Evolutionary conservation across 2,329 filamentous ascomycete species (phyloP).

Genomic region (Pezicula rhizophila): DNA sequence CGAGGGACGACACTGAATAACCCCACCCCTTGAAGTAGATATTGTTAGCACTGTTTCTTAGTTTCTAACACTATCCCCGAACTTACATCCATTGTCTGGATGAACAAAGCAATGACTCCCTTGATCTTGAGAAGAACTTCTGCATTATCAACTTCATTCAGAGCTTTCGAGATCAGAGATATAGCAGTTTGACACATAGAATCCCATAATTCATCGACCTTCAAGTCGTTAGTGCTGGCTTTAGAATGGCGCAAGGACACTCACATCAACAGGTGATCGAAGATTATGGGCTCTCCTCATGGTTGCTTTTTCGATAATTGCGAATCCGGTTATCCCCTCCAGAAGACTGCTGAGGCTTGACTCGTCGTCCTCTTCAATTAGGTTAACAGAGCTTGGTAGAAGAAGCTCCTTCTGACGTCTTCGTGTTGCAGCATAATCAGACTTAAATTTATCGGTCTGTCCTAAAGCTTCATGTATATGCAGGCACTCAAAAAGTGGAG

Average conservation of each 20-base stretch:
- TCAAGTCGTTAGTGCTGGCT: conserved; percentile 5
- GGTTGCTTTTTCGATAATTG: conserved; percentile 91
- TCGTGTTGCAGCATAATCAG: conserved; percentile 87
- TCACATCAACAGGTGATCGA: conserved; percentile 73
- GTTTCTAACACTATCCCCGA: neutral
- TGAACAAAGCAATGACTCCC: conserved; percentile 85
- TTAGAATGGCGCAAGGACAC: conserved; percentile 20
- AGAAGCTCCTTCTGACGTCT: conserved; percentile 88
- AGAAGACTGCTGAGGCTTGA: conserved; percentile 81
- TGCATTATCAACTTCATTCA: conserved; percentile 77
- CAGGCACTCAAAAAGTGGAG: conserved; percentile 85
- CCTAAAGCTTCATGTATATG: conserved; percentile 95
- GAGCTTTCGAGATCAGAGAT: conserved; percentile 69
- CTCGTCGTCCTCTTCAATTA: conserved; percentile 80
- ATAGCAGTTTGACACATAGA: conserved; percentile 92
- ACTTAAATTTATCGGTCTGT: conserved; percentile 83
- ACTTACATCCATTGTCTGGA: conserved; percentile 91
- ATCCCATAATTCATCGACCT: conserved; percentile 98
- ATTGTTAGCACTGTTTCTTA: conserved; percentile 4
- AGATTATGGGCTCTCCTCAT: conserved; percentile 82
- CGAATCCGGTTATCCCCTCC: conserved; percentile 92
- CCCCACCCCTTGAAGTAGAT: conserved; percentile 63
- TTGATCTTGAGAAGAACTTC: conserved; percentile 93
- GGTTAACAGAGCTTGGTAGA: conserved; percentile 67
- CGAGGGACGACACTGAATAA: conserved; percentile 76